Conservation (phyloP, 768 basidiomycete genomes). For the Ramaria sp. region DNA sequence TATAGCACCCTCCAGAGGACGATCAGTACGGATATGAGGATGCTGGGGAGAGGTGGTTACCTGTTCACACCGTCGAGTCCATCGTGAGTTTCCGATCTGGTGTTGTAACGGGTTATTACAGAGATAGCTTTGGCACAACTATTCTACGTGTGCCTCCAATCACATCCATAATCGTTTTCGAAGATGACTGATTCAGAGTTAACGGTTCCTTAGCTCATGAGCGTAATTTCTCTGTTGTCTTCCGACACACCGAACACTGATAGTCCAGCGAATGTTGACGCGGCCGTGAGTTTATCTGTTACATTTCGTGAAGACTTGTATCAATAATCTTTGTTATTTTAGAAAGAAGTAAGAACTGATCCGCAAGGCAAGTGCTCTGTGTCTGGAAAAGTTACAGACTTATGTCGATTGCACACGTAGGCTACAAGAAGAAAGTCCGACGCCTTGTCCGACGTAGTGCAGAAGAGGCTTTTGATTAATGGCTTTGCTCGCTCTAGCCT, state of each 20-base stretch:
- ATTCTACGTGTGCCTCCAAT: not conserved
- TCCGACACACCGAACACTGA: constrained; percentile 85
- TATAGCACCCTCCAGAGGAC: constrained; percentile 86
- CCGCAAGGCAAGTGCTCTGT: constrained; percentile 34
- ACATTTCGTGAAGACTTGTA: not conserved
- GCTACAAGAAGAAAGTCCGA: constrained; percentile 93
- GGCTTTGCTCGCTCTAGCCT: not conserved
- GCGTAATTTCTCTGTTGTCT: constrained; percentile 91
- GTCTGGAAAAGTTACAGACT: not conserved
- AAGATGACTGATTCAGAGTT: not conserved
- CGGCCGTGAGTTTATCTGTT: constrained; percentile 37
- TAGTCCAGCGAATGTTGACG: constrained; percentile 94
- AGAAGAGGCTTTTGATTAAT: constrained; percentile 68
- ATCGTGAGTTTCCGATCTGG: constrained; percentile 47
- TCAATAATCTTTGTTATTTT: not conserved
- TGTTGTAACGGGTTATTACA: not conserved
- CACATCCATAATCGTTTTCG: not conserved
- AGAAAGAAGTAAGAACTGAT: constrained; percentile 65
- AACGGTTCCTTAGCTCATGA: constrained; percentile 56
- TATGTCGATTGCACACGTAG: constrained; percentile 25
- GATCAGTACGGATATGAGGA: constrained; percentile 97
- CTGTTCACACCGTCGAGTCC: constrained; percentile 93
- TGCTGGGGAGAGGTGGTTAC: constrained; percentile 94
- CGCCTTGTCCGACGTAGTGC: constrained; percentile 78
- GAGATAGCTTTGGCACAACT: not conserved